phyloP scores from a whole-genome alignment of 106 monocot genomes.

The Xerophyta viscosa region DNA sequence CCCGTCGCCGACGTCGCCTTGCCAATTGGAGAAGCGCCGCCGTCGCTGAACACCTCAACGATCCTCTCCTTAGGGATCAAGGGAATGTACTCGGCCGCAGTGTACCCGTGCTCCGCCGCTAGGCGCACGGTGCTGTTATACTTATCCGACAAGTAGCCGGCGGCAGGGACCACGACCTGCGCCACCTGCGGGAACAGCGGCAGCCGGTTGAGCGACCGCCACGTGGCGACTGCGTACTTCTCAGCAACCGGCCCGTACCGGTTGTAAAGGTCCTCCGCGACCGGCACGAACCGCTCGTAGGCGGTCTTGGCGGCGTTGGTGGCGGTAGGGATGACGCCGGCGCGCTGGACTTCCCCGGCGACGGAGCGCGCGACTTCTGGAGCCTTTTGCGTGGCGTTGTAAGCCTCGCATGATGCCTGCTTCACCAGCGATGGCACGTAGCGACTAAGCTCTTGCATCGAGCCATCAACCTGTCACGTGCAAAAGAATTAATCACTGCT shows the following conservation, averaged over 20 bases:
- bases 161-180: slow-evolving; percentile 35
- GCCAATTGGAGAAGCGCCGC: no score
- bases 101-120: slow-evolving; percentile 19
- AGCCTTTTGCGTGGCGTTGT: slow-evolving; percentile 16
- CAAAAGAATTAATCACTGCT: no score
- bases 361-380: slow-evolving; percentile 23
- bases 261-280: slow-evolving; percentile 13
- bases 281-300: slow-evolving; percentile 21
- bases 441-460: slow-evolving; percentile 14
- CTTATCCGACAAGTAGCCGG: slow-evolving; percentile 47
- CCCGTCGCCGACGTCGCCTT: no score
- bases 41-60: slow-evolving; percentile 38
- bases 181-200: slow-evolving; percentile 49
- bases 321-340: slow-evolving; percentile 17
- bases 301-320: slow-evolving; percentile 6
- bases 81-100: slow-evolving; percentile 26
- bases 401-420: slow-evolving; percentile 18
- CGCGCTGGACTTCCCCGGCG: slow-evolving; percentile 23
- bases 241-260: slow-evolving; percentile 39
- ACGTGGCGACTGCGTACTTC: slow-evolving; percentile 30
- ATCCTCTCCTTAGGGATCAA: slow-evolving; percentile 47
- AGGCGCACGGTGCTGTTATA: slow-evolving; percentile 36
- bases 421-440: slow-evolving; percentile 39
- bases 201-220: slow-evolving; percentile 46
- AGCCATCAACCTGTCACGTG: slow-evolving; percentile 36